These are phyloP conservation scores for Ascocoryne sarcoides DNA, from an alignment of 2,329 filamentous ascomycete genomes.

Conservation along the genomic window DNA sequence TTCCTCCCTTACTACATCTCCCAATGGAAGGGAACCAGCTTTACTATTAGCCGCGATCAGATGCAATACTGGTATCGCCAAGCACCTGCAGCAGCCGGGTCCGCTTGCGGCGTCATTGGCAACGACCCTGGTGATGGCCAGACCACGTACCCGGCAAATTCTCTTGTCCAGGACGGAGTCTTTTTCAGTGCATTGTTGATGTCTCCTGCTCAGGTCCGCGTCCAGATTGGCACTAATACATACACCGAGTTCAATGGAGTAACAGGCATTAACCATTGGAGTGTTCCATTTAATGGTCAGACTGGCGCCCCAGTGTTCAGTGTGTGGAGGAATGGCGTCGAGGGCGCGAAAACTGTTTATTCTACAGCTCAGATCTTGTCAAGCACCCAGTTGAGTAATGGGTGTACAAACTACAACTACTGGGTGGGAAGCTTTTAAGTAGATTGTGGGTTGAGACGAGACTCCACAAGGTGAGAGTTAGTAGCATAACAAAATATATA, in stretches of 20 bases:
- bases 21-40: slow-evolving; percentile 36
- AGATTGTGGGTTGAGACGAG: no score
- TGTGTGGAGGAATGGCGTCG: slow-evolving; percentile 18
- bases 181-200: slow-evolving; percentile 27
- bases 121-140: slow-evolving; percentile 20
- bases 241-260: slow-evolving; percentile 12
- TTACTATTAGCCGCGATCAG: slow-evolving; percentile 26
- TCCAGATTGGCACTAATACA: slow-evolving; percentile 25
- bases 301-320: slow-evolving; percentile 26
- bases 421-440: slow-evolving; percentile 23
- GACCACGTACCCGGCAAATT: slow-evolving; percentile 17
- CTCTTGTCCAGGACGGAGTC: slow-evolving; percentile 27
- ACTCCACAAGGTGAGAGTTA: no score
- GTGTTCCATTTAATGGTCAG: slow-evolving; percentile 25
- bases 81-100: slow-evolving; percentile 28
- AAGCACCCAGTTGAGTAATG: slow-evolving; percentile 10
- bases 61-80: slow-evolving; percentile 37
- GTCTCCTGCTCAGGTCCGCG: slow-evolving; percentile 22
- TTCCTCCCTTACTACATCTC: slow-evolving; percentile 42
- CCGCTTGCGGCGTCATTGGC: slow-evolving; percentile 29
- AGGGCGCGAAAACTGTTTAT: neutral
- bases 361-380: slow-evolving; percentile 1
- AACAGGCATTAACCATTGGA: slow-evolving; percentile 21
- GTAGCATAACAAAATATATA: no score
- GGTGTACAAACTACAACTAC: slow-evolving; percentile 22